Evolutionary conservation across 495 filamentous ascomycete species (phyloP).

Genomic region (Cudoniella acicularis): DNA sequence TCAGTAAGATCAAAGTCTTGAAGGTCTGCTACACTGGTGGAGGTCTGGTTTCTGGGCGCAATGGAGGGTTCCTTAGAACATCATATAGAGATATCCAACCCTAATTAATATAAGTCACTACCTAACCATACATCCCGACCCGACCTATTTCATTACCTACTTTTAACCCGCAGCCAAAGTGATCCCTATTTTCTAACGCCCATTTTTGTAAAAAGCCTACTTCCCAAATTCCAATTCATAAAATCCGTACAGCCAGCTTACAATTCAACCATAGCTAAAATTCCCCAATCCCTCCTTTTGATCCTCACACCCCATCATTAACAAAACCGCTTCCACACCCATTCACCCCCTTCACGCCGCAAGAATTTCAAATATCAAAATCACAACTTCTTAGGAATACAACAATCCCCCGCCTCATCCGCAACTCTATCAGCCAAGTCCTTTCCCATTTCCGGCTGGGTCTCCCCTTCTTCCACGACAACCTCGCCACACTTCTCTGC

Average conservation of each 20-base stretch:
- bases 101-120: constrained; percentile 18
- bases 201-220: too few species aligned
- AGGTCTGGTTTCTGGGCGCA: constrained; percentile 14
- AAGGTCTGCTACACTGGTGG: background rate
- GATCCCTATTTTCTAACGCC: background rate
- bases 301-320: too few species aligned
- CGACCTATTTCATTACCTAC: background rate
- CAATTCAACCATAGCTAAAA: too few species aligned
- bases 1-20: background rate
- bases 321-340: too few species aligned
- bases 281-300: too few species aligned
- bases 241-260: too few species aligned
- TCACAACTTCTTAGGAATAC: constrained; percentile 31
- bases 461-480: background rate
- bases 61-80: constrained; percentile 1
- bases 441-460: constrained; percentile 3
- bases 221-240: too few species aligned
- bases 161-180: background rate
- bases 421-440: constrained; percentile 36
- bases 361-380: background rate
- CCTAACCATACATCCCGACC: too few species aligned
- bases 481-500: constrained; percentile 49
- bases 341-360: too few species aligned
- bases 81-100: constrained; percentile 5
- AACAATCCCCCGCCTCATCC: constrained; percentile 41